A percentile compares a stretch with the other conserved stretches of the same genome.
Evolutionary conservation across 2,329 filamentous ascomycete genomes (phyloP).

Genomic region (Fusarium haematococcum): DNA sequence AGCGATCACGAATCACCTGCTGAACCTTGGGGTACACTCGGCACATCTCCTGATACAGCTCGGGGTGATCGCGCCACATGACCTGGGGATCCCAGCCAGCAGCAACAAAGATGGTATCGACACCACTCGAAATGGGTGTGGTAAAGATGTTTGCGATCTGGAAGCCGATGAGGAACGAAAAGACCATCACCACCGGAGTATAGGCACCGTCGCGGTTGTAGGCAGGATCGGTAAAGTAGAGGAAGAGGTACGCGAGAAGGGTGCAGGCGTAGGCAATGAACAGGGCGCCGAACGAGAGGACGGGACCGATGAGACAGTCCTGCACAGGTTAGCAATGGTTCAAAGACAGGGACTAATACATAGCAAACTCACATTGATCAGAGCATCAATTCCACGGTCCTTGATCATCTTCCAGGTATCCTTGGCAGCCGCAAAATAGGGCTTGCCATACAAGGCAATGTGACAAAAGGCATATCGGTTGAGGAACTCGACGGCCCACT

Average conservation of each 20-base stretch:
- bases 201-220: slow-evolving; percentile 79
- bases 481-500: slow-evolving; percentile 89
- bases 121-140: slow-evolving; percentile 86
- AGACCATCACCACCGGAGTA: slow-evolving; percentile 83
- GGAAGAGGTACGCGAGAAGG: slow-evolving; percentile 86
- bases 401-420: slow-evolving; percentile 94
- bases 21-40: slow-evolving; percentile 87
- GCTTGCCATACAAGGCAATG: slow-evolving; percentile 91
- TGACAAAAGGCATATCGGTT: slow-evolving; percentile 95
- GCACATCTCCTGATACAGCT: slow-evolving; percentile 84
- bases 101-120: slow-evolving; percentile 92
- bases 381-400: slow-evolving; percentile 88
- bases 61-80: slow-evolving; percentile 82
- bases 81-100: slow-evolving; percentile 77
- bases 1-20: slow-evolving; percentile 69
- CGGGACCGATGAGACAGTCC: slow-evolving; percentile 83
- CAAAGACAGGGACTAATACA: accelerated
- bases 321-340: slow-evolving; percentile 37
- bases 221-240: slow-evolving; percentile 81
- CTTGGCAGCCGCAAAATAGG: slow-evolving; percentile 88
- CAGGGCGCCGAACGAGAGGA: slow-evolving; percentile 80
- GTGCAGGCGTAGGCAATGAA: slow-evolving; percentile 88
- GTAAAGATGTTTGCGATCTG: slow-evolving; percentile 93
- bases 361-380: slow-evolving; percentile 72
- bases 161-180: slow-evolving; percentile 88